Base-by-base conservation (phyloP, 192 early-diverging fungal genomes). In the Anaeromyces robustus region DNA sequence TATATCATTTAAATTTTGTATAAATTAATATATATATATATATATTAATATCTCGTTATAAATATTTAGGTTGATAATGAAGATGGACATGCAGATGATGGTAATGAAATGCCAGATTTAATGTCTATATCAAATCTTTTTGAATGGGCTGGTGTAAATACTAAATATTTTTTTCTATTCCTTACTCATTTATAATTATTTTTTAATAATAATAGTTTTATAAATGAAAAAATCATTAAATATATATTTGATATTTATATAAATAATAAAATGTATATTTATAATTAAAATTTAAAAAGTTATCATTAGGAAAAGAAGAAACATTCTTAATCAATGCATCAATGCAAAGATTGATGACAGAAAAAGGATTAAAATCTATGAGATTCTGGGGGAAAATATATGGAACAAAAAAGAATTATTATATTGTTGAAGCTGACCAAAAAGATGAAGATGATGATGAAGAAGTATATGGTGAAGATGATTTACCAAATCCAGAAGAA, bases 101-200 rank as follows among this genome's bases (percentile, higher is more conserved):
- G 77, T 2, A 89, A 87, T 43, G 89, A 91, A 81, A 87, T 91
- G 29, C 90, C 90, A 2, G 90, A 91, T 81, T 86, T 91, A 34
- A 83, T 91, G 86, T 88, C 90, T 41, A 82, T 88, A 0, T 80
- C 86, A 14, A 85, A 85, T 77, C 80, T 91, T 26, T 91, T 88
- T 85, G 89, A 91, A 83, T 90, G 89, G 90, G 90, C 88, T 30
- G 89, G 89, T 14, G 88, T 89, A 82, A 81, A 85, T 79, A 39
- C 16, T n/a, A n/a, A n/a, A n/a, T n/a, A n/a, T n/a, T n/a, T n/a
- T n/a, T n/a, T n/a, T n/a, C n/a, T n/a, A n/a, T n/a, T n/a, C n/a
- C n/a, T n/a, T n/a, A n/a, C n/a, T n/a, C n/a, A n/a, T n/a, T n/a
- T n/a, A n/a, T n/a, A n/a, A n/a, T n/a, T n/a, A n/a, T n/a, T n/a